Percentiles rank a stretch among this genome's conserved stretches.
Evolutionary conservation across 768 basidiomycete species (phyloP).

Genomic region (Phlebiopsis flavidoalba): DNA sequence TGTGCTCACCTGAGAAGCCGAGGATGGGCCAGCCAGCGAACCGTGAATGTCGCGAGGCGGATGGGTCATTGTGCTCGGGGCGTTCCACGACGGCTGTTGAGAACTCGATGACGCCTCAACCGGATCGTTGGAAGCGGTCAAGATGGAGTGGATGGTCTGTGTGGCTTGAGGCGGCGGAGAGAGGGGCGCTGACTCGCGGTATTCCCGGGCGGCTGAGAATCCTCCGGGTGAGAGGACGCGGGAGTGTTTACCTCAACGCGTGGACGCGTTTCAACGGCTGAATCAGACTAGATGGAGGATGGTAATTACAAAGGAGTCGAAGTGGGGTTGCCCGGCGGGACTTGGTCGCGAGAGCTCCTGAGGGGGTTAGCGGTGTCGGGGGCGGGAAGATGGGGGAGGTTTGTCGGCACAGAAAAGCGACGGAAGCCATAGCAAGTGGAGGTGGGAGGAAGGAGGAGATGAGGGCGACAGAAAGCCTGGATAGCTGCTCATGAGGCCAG

Average conservation of each 20-base stretch:
- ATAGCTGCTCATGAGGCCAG: conserved; percentile 13
- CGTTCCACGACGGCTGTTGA: conserved; percentile 17
- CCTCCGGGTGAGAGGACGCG: neutral
- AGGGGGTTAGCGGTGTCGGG: conserved; percentile 39
- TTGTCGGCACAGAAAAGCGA: conserved; percentile 25
- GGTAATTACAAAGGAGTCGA: conserved; percentile 33
- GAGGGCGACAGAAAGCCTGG: conserved; percentile 11
- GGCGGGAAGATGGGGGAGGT: conserved; percentile 27
- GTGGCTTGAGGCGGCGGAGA: conserved; percentile 1
- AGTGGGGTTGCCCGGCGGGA: conserved; percentile 35
- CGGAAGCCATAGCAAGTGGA: conserved; percentile 37
- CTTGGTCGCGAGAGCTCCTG: conserved; percentile 49
- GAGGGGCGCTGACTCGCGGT: neutral
- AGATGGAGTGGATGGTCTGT: conserved; percentile 20
- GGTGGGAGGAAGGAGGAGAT: conserved; percentile 31
- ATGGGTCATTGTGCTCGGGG: conserved; percentile 8
- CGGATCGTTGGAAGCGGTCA: conserved; percentile 17
- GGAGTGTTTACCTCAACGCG: conserved; percentile 23
- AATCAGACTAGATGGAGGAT: conserved; percentile 21
- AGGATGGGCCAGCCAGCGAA: conserved; percentile 5
- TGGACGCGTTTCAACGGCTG: conserved; percentile 29
- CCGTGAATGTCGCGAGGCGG: conserved; percentile 10
- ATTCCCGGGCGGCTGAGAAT: neutral
- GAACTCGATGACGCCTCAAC: conserved; percentile 11
- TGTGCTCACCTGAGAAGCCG: neutral